Evolutionary conservation across 768 basidiomycete genomes (phyloP), one percentile per base, ranked within the genome.

Genomic region (Pulveroboletus sp.): DNA sequence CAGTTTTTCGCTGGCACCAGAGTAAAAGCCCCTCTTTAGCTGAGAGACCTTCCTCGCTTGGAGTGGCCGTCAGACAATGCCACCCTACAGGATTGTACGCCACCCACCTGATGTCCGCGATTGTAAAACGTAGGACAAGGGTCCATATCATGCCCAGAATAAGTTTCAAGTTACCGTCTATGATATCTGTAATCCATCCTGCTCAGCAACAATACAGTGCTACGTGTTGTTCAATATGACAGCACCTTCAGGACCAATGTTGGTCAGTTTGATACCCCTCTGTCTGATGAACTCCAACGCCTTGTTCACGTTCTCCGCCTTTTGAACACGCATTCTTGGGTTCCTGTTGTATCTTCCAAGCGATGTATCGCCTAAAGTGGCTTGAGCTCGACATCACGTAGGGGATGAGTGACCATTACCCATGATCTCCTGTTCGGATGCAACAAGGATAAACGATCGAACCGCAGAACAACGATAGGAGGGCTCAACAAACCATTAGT

Each of bases 91-190:
- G 31, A n/a, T 32, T 31, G 39, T 12, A 27, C 31, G 49, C 21
- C 26, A 71, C 83, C 52, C 56, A 93, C 94, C 86, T 96, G 73
- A 99, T 98, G 60, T 94, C 93, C 21, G 96, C 94, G 56, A 99
- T 98, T 6, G 94, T 96, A 69, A 98, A 98, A 11, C 95, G 86
- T 30, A 98, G 78, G 62, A 99, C 93, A 33, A 98, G 79, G 0
- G 92, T 95, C 96, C 96, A 98, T 57, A 99, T 97, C 94, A 94
- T 92, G 30, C 93, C 94, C n/a, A 98, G 80, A 45, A 95, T 97
- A 48, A 99, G 86, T 70, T 98, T 99, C 56, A 94, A 69, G 67
- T 95, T 96, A n/a, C 94, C 94, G 67, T 99, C 96, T 49, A 99
- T 93, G 65, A 98, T 96, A 68, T 98, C 95, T 94, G 52, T n/a